Base-by-base conservation (phyloP, 352 stramenopile genomes). In the Paralagenidium karlingii region DNA sequence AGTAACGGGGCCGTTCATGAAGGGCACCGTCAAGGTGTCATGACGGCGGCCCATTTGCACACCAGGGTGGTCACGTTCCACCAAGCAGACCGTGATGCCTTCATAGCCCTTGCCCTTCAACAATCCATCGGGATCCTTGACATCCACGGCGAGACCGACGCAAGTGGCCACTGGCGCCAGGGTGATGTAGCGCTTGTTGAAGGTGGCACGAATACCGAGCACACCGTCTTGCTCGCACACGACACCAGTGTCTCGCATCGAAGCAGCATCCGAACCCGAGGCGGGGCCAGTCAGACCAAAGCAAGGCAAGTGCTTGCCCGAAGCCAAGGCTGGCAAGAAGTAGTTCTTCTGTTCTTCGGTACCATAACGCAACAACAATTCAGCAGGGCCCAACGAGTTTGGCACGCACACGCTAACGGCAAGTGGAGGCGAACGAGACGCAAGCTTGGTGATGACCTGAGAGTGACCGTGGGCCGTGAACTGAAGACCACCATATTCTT, bases 111-210 rank as follows among this genome's bases (percentile, higher is more conserved):
- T 63, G 32, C 92, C 94, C 54, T 94, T 94, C 38, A 99, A 71
- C 16, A 99, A 62, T 28, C 79, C 77, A 25, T 98, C 70, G 5
- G 94, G 94, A 64, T 99, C 94, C 59, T 86, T 89, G 4, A 98
- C 68, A 50, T 98, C 94, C 49, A 99, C 94, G 15, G 93, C 95
- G 34, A 99, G 67, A 22, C 95, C 95, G 8, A 99, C 94, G 49
- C 96, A 94, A 28, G 94, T 96, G 25, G 95, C 95, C 9, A 98
- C 92, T 5, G 95, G 95, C 13, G 95, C 95, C 40, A 99, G 56
- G 8, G 95, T 99, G 58, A 99, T 99, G 77, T 99, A 99, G 42
- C 95, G 78, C 69, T 99, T 99, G 64, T 95, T 97, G 71, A 99
- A 99, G 37, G 74, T 87, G 5, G 93, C 91, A 31, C 87, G 73